These are phyloP conservation scores for Diaporthe humulicola DNA, from an alignment of 2,329 filamentous ascomycete genomes.

Conservation along the genomic window DNA sequence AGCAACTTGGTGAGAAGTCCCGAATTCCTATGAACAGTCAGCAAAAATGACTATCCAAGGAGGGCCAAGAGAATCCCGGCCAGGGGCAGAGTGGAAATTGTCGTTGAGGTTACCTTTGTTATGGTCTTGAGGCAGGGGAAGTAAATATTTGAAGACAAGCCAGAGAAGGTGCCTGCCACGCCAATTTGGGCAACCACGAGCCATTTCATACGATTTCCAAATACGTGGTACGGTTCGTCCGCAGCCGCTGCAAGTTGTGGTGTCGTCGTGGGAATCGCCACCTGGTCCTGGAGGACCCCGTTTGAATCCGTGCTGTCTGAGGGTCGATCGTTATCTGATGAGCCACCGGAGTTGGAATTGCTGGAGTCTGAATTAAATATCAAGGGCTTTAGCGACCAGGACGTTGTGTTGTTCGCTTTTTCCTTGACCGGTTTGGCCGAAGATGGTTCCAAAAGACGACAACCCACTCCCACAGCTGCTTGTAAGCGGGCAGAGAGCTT, in stretches of 20 bases:
- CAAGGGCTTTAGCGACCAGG: neutral
- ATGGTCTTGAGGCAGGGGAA: constrained; percentile 58
- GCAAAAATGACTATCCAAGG: neutral
- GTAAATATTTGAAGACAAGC: constrained; percentile 65
- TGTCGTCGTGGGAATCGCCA: too few relatives aligned
- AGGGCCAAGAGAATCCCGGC: too few relatives aligned
- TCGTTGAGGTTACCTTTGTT: constrained; percentile 45
- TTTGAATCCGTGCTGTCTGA: neutral
- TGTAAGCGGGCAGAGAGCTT: neutral
- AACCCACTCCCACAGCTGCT: neutral
- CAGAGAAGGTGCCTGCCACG: constrained; percentile 65
- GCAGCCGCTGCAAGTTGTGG: neutral
- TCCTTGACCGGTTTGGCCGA: neutral
- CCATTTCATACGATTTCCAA: constrained; percentile 55
- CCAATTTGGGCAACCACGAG: constrained; percentile 63
- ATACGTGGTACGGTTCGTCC: constrained; percentile 50
- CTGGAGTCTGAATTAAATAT: too few relatives aligned
- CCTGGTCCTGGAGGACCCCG: neutral
- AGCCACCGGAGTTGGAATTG: neutral
- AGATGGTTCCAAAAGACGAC: too few relatives aligned
- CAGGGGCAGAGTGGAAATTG: neutral
- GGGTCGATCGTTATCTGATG: neutral
- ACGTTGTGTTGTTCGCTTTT: too few relatives aligned
- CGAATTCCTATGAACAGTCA: constrained; percentile 44
- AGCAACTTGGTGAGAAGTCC: constrained; percentile 47